phyloP scores from a whole-genome alignment of 2,329 filamentous ascomycete genomes.

The Huntiella decipiens region DNA sequence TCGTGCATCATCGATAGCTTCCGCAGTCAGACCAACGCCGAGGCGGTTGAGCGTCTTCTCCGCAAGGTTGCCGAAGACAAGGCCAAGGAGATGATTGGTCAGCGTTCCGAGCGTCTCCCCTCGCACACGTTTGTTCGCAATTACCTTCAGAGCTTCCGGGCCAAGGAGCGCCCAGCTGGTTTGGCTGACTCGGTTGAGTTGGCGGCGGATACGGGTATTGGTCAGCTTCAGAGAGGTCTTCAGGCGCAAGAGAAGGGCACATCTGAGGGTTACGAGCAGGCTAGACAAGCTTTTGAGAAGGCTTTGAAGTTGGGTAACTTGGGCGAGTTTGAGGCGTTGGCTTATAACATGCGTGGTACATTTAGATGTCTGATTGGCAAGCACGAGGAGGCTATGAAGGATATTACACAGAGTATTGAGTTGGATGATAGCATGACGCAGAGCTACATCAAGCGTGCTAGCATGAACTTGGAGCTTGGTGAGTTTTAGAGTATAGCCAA shows the following conservation, averaged over 20 bases:
- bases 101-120: constrained; percentile 72
- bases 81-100: constrained; percentile 72
- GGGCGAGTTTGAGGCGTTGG: constrained; percentile 68
- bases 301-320: constrained; percentile 68
- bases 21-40: constrained; percentile 73
- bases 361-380: constrained; percentile 87
- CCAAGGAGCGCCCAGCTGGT: constrained; percentile 58
- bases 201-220: constrained; percentile 59
- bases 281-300: constrained; percentile 67
- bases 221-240: constrained; percentile 68
- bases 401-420: constrained; percentile 85
- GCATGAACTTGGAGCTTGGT: constrained; percentile 83
- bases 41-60: constrained; percentile 76
- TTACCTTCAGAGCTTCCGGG: constrained; percentile 95
- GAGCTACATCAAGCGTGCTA: constrained; percentile 96
- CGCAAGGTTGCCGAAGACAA: constrained; percentile 96
- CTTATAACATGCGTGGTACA: constrained; percentile 91
- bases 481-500: constrained; percentile 13
- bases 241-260: constrained; percentile 70
- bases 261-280: constrained; percentile 78
- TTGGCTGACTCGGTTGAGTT: constrained; percentile 69
- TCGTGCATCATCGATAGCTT: constrained; percentile 99
- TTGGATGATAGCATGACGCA: constrained; percentile 76
- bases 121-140: constrained; percentile 96
- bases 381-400: constrained; percentile 60